Percentiles rank a stretch among this genome's conserved stretches.
phyloP scores from a whole-genome alignment of 2,329 filamentous ascomycete species.

The Botrytis pseudocinerea region DNA sequence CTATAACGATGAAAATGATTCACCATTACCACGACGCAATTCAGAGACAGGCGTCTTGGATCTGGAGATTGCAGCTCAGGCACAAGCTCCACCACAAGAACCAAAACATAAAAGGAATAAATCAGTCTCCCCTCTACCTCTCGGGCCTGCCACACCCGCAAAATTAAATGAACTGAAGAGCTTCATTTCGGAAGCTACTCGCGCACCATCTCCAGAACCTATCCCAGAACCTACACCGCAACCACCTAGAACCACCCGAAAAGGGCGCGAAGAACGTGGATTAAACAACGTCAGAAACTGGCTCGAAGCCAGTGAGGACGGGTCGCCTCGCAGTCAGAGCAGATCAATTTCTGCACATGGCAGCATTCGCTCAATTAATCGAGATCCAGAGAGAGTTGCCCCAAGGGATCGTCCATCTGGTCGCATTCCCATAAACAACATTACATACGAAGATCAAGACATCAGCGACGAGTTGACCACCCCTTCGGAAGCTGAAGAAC shows the following conservation, averaged over 20 bases:
- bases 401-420: conserved; percentile 17
- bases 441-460: conserved; percentile 29
- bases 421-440: conserved; percentile 23
- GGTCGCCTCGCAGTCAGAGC: conserved; percentile 27
- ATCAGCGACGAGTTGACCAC: conserved; percentile 34
- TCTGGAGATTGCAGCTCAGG: conserved; percentile 26
- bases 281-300: conserved; percentile 33
- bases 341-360: conserved; percentile 37
- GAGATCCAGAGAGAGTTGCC: conserved; percentile 27
- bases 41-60: conserved; percentile 41
- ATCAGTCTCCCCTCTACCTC: conserved; percentile 30
- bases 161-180: conserved; percentile 20
- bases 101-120: conserved; percentile 30
- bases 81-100: conserved; percentile 21
- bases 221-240: conserved; percentile 10
- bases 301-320: conserved; percentile 30
- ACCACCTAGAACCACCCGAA: conserved; percentile 23
- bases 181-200: conserved; percentile 27
- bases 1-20: conserved; percentile 26
- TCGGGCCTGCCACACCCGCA: conserved; percentile 19
- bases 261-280: conserved; percentile 23
- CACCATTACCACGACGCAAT: conserved; percentile 36
- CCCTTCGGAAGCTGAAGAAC: conserved; percentile 23
- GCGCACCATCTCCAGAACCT: conserved; percentile 17
- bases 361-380: conserved; percentile 34